A percentile compares a stretch with the other conserved stretches of the same genome.
phyloP scores from a whole-genome alignment of 805 yeast genomes.

The Groenewaldozyma salmanticensis region DNA sequence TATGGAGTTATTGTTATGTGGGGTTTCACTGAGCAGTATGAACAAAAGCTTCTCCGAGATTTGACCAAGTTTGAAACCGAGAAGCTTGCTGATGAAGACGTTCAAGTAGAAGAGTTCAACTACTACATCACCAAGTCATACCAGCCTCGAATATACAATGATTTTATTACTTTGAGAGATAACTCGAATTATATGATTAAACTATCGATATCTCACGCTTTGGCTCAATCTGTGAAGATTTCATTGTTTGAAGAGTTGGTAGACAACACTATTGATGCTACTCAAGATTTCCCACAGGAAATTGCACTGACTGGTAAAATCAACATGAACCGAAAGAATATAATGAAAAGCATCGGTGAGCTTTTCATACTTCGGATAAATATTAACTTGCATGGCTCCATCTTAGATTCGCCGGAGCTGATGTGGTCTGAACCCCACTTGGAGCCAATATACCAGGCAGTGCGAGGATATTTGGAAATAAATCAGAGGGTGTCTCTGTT shows the following conservation, averaged over 20 bases:
- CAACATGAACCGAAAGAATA: slow-evolving; percentile 85
- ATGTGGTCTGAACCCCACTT: slow-evolving; percentile 99
- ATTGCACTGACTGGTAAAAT: slow-evolving; percentile 93
- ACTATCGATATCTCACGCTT: slow-evolving; percentile 87
- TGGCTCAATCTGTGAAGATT: slow-evolving; percentile 91
- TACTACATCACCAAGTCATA: slow-evolving; percentile 89
- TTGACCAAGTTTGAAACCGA: slow-evolving; percentile 85
- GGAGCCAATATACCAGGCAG: slow-evolving; percentile 96
- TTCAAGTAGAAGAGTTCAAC: slow-evolving; percentile 90
- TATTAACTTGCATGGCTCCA: slow-evolving; percentile 40
- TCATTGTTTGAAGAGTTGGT: slow-evolving; percentile 93
- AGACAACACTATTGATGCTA: slow-evolving; percentile 93
- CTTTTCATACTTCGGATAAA: slow-evolving; percentile 61
- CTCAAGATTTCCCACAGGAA: slow-evolving; percentile 94
- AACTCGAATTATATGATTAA: slow-evolving; percentile 87
- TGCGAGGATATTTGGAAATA: slow-evolving; percentile 89
- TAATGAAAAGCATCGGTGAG: slow-evolving; percentile 96
- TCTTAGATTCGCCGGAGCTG: slow-evolving; percentile 90
- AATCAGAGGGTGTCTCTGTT: slow-evolving; percentile 85
- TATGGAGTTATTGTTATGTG: slow-evolving; percentile 96
- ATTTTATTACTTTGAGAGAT: slow-evolving; percentile 85
- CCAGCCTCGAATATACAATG: slow-evolving; percentile 94
- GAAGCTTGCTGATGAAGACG: slow-evolving; percentile 82
- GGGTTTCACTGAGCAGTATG: slow-evolving; percentile 88
- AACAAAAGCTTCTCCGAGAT: slow-evolving; percentile 68